phyloP scores from a whole-genome alignment of 441 rosid species.

The Francoa sonchifolia region DNA sequence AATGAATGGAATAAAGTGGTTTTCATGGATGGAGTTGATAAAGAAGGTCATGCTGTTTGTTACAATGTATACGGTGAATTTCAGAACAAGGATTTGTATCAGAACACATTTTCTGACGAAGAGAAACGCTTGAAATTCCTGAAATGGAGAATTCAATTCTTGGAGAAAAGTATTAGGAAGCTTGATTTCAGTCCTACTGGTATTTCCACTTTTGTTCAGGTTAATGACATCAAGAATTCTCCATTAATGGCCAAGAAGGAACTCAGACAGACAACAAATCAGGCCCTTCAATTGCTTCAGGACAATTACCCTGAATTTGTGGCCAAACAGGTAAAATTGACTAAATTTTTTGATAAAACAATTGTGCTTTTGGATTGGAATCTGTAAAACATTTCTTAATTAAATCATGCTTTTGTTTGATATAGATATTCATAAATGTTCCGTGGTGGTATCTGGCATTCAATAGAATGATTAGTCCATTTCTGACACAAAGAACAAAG shows the following conservation, averaged over 20 bases:
- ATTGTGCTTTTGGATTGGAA: neutral
- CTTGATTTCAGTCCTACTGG: constrained; percentile 44
- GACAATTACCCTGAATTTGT: constrained; percentile 48
- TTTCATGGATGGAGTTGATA: constrained; percentile 37
- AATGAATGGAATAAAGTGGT: constrained; percentile 38
- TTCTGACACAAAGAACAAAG: constrained; percentile 71
- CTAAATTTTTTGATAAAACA: no score
- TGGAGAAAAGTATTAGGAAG: constrained; percentile 51
- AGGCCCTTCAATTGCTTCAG: constrained; percentile 38
- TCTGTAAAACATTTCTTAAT: no score
- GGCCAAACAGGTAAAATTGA: constrained; percentile 56
- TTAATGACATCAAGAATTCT: constrained; percentile 43
- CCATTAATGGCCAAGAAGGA: constrained; percentile 35
- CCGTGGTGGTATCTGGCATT: constrained; percentile 84
- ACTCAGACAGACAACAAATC: constrained; percentile 32
- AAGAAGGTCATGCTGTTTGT: constrained; percentile 51
- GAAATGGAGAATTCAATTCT: constrained; percentile 47
- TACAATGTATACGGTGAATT: constrained; percentile 59
- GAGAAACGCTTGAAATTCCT: constrained; percentile 45
- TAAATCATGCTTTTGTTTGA: neutral
- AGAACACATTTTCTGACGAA: constrained; percentile 36
- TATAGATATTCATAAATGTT: constrained; percentile 65
- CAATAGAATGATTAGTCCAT: constrained; percentile 65
- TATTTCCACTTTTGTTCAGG: constrained; percentile 29
- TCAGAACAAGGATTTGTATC: constrained; percentile 45